A percentile compares a stretch with the other conserved stretches of the same genome.
phyloP scores from a whole-genome alignment of 2,329 filamentous ascomycete species.

The Paraconiothyrium brasiliense region DNA sequence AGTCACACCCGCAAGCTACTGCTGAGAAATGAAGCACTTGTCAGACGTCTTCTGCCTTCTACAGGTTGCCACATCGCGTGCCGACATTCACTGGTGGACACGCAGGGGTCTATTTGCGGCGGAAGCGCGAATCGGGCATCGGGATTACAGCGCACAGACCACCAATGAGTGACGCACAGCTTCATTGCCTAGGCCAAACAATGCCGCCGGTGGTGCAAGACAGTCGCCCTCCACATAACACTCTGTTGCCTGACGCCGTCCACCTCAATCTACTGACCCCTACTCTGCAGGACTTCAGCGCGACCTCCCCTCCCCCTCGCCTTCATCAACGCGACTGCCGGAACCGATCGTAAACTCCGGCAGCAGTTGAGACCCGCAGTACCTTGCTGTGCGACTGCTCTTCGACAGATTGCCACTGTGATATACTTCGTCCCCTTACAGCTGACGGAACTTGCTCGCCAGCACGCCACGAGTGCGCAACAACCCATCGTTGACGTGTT shows the following conservation, averaged over 20 bases:
- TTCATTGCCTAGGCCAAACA: constrained; percentile 13
- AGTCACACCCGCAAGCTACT: neutral
- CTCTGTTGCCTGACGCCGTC: constrained; percentile 18
- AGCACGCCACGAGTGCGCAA: neutral
- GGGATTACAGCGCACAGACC: constrained; percentile 10
- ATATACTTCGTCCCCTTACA: constrained; percentile 7
- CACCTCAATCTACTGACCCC: neutral
- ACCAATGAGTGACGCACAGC: constrained; percentile 14
- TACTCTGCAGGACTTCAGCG: neutral
- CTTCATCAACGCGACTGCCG: neutral
- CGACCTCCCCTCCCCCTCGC: neutral
- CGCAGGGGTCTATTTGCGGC: constrained; percentile 31
- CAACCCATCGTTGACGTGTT: constrained; percentile 9
- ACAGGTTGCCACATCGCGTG: constrained; percentile 34
- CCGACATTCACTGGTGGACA: constrained; percentile 31
- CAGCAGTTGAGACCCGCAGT: neutral
- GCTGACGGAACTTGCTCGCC: constrained; percentile 4
- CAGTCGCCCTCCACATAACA: constrained; percentile 1
- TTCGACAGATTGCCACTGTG: constrained; percentile 18
- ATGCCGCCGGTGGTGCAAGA: neutral
- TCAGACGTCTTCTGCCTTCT: constrained; percentile 31
- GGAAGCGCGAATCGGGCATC: constrained; percentile 20
- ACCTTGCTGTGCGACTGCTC: constrained; percentile 24
- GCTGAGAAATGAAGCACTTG: constrained; percentile 19
- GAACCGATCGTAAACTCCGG: neutral